Percentiles rank a stretch among this genome's conserved stretches.
Conservation (phyloP, 768 basidiomycete species). For the Leccinum pellstonianum region DNA sequence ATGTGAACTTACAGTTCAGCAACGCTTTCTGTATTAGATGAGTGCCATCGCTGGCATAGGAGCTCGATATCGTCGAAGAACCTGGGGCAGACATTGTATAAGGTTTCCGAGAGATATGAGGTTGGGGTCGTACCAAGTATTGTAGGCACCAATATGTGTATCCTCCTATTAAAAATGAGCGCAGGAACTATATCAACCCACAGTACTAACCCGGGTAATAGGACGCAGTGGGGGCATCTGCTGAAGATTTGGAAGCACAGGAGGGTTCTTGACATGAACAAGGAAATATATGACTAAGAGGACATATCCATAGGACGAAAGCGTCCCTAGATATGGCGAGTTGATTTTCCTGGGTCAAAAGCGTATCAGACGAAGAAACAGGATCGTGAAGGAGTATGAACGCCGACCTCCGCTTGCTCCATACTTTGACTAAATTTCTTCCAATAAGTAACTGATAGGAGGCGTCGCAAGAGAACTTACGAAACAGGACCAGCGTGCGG, state of each 20-base stretch:
- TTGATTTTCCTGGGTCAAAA: conserved; percentile 82
- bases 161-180: conserved; percentile 55
- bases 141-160: conserved; percentile 75
- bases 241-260: conserved; percentile 94
- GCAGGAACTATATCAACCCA: conserved; percentile 9
- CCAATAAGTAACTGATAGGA: conserved; percentile 11
- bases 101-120: conserved; percentile 11
- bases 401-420: conserved; percentile 87
- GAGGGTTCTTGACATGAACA: conserved; percentile 95
- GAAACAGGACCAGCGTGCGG: conserved; percentile 90
- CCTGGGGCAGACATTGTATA: conserved; percentile 38
- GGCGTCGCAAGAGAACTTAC: conserved; percentile 55
- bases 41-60: conserved; percentile 88
- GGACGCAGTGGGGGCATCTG: conserved; percentile 90
- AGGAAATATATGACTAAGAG: conserved; percentile 98
- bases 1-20: conserved; percentile 75
- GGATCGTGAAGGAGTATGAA: not conserved
- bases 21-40: conserved; percentile 88
- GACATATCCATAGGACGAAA: conserved; percentile 97
- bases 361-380: not conserved
- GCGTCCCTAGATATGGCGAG: conserved; percentile 94
- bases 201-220: conserved; percentile 63
- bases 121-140: conserved; percentile 60
- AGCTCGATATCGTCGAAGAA: conserved; percentile 98
- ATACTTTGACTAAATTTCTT: conserved; percentile 83